A percentile compares a stretch with the other conserved stretches of the same genome.
Evolutionary conservation across 2,329 filamentous ascomycete species (phyloP).

Genomic region (Fusarium xylarioides): DNA sequence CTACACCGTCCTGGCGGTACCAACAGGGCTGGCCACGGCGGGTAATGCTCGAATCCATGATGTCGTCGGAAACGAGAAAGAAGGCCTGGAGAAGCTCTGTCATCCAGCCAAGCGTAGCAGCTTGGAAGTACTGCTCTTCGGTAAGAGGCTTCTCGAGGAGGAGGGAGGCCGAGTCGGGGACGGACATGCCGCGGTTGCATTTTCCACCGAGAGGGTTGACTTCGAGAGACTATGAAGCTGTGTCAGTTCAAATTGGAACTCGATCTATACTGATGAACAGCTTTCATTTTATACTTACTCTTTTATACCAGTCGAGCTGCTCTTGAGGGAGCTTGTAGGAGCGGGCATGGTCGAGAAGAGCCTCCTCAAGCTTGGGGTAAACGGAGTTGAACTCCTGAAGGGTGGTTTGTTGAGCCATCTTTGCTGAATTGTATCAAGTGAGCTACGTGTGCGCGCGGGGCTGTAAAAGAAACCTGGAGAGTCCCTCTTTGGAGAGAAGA

Average conservation of each 20-base stretch:
- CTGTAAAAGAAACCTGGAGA: background rate
- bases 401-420: slow-evolving; percentile 76
- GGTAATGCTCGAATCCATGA: slow-evolving; percentile 97
- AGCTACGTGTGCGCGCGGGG: background rate
- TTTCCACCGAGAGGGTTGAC: slow-evolving; percentile 93
- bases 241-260: background rate
- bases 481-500: slow-evolving; percentile 16
- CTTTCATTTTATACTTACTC: slow-evolving; percentile 60
- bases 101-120: slow-evolving; percentile 93
- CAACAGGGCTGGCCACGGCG: slow-evolving; percentile 95
- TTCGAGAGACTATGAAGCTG: slow-evolving; percentile 67
- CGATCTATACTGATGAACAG: background rate
- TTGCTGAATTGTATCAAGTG: slow-evolving; percentile 30
- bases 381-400: slow-evolving; percentile 89
- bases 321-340: slow-evolving; percentile 84
- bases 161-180: slow-evolving; percentile 87
- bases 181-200: slow-evolving; percentile 98
- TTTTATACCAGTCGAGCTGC: slow-evolving; percentile 86
- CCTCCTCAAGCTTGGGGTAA: slow-evolving; percentile 86
- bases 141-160: slow-evolving; percentile 76
- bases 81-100: slow-evolving; percentile 98
- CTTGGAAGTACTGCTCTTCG: slow-evolving; percentile 86
- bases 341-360: slow-evolving; percentile 80
- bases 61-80: slow-evolving; percentile 98
- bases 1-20: slow-evolving; percentile 90